These are phyloP conservation scores for Cercospora sesami DNA, from an alignment of 2,329 filamentous ascomycete species.

Conservation along the genomic window DNA sequence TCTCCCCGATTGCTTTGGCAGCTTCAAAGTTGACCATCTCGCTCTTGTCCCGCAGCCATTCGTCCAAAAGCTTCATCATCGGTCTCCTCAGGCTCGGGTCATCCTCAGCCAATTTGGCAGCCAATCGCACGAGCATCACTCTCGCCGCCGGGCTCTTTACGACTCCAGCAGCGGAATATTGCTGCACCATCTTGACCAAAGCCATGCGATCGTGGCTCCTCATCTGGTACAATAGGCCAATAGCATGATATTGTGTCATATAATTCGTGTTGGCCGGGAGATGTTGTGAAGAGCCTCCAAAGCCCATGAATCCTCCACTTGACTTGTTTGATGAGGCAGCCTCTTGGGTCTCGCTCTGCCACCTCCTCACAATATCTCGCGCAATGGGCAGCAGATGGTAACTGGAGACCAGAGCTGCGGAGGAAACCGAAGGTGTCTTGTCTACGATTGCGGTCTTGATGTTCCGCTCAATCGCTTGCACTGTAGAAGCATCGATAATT, in stretches of 20 bases:
- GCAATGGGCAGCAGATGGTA: conserved; percentile 97
- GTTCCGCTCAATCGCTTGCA: conserved; percentile 95
- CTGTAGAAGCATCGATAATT: conserved; percentile 94
- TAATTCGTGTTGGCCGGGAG: conserved; percentile 84
- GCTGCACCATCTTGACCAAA: conserved; percentile 99
- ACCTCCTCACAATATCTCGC: conserved; percentile 90
- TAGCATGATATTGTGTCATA: conserved; percentile 98
- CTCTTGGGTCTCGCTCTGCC: conserved; percentile 98
- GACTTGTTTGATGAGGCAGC: conserved; percentile 89
- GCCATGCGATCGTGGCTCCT: conserved; percentile 97
- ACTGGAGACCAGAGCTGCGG: conserved; percentile 90
- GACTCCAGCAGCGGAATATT: conserved; percentile 86
- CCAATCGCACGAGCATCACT: conserved; percentile 87
- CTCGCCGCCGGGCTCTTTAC: conserved; percentile 94
- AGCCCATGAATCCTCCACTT: conserved; percentile 86
- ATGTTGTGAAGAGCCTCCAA: conserved; percentile 74
- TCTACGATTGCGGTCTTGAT: conserved; percentile 99
- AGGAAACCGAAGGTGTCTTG: conserved; percentile 96
- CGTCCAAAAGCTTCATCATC: conserved; percentile 95
- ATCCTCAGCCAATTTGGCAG: conserved; percentile 91
- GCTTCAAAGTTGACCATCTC: conserved; percentile 99
- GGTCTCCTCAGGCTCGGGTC: conserved; percentile 84
- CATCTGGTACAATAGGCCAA: conserved; percentile 97
- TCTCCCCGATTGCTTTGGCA: conserved; percentile 94
- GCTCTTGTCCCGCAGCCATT: conserved; percentile 96